These are phyloP conservation scores for Secale cereale DNA, from an alignment of 176 grass and related monocot genomes.

Conservation along the genomic window DNA sequence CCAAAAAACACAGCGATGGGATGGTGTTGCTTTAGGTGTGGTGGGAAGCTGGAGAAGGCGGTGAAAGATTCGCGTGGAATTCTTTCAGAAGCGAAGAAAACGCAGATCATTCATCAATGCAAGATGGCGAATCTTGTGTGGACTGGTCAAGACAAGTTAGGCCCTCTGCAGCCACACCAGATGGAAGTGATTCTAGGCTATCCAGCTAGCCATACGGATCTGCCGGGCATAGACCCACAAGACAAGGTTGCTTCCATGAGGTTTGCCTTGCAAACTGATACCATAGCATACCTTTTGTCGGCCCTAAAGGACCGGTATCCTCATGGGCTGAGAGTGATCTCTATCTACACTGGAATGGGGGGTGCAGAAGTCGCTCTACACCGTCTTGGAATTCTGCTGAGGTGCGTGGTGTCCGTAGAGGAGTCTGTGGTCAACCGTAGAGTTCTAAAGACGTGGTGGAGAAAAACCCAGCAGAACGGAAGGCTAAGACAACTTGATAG, in stretches of 20 bases:
- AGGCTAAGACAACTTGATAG: conserved; percentile 50
- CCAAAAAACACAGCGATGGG: no score
- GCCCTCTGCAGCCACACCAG: conserved; percentile 52
- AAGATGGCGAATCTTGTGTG: conserved; percentile 63
- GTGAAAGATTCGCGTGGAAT: conserved; percentile 46
- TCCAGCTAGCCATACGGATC: conserved; percentile 44
- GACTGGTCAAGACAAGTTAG: conserved; percentile 50
- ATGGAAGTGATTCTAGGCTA: conserved; percentile 67
- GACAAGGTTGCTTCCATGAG: conserved; percentile 46
- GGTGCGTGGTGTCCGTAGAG: conserved; percentile 71
- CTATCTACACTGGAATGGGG: conserved; percentile 63
- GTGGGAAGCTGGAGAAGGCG: conserved; percentile 39
- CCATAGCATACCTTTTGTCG: conserved; percentile 45
- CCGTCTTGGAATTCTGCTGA: conserved; percentile 56
- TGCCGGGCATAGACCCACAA: conserved; percentile 30
- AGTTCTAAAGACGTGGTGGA: conserved; percentile 69
- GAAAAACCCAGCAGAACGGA: conserved; percentile 42
- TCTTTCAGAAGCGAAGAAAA: conserved; percentile 37
- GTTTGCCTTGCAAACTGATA: conserved; percentile 64
- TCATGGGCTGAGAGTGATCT: conserved; percentile 60
- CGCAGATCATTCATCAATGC: conserved; percentile 54
- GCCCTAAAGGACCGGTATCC: conserved; percentile 53
- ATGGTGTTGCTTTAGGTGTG: conserved; percentile 31
- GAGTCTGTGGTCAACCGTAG: conserved; percentile 51
- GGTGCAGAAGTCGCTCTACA: conserved; percentile 60